Conservation (phyloP, 768 basidiomycete genomes). For the Xanthoconium stramineum region DNA sequence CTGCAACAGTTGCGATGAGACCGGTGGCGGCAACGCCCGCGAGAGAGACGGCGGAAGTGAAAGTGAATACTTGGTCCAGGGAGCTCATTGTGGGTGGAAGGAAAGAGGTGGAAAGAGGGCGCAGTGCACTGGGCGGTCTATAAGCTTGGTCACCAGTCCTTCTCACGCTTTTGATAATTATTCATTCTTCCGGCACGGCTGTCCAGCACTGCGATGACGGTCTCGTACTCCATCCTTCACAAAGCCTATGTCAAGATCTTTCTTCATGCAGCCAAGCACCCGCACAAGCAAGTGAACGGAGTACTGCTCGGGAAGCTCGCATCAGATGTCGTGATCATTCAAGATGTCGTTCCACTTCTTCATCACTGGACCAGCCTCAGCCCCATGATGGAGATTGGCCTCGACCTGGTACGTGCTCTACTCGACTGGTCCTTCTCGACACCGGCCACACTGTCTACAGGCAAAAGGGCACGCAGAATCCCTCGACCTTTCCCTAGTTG, state of each 20-base stretch:
- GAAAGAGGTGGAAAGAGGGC: not conserved
- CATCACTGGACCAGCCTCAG: constrained; percentile 85
- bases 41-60: constrained; percentile 63
- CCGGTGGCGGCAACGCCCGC: constrained; percentile 53
- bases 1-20: constrained; percentile 48
- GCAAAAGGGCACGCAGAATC: constrained; percentile 57
- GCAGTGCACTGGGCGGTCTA: no score
- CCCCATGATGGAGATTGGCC: constrained; percentile 84
- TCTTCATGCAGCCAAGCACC: constrained; percentile 79
- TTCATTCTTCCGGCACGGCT: no score
- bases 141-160: not conserved
- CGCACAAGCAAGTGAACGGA: constrained; percentile 72
- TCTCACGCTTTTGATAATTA: constrained; percentile 3
- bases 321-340: constrained; percentile 42
- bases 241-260: constrained; percentile 71
- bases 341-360: constrained; percentile 71
- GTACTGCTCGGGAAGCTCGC: constrained; percentile 61
- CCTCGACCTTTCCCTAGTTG: constrained; percentile 53
- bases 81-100: constrained; percentile 17
- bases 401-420: constrained; percentile 58
- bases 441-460: constrained; percentile 33
- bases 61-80: constrained; percentile 42
- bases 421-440: not conserved
- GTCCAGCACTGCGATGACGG: constrained; percentile 25
- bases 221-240: constrained; percentile 50